phyloP scores from a whole-genome alignment of 2,329 filamentous ascomycete genomes.

The Phialophora macrospora region DNA sequence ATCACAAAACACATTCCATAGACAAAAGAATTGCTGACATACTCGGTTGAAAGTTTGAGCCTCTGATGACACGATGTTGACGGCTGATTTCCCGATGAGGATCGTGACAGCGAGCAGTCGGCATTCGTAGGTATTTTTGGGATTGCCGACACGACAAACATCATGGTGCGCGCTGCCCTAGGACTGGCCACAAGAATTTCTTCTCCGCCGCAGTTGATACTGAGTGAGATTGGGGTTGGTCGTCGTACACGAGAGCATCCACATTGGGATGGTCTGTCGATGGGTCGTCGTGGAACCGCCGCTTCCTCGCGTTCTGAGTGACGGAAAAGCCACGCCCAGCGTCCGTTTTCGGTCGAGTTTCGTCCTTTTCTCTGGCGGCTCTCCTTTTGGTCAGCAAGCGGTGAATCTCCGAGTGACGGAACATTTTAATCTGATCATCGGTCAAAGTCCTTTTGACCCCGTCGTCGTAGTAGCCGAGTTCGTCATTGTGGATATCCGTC shows the following conservation, averaged over 20 bases:
- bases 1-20: conserved; percentile 60
- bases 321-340: conserved; percentile 2
- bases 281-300: conserved; percentile 25
- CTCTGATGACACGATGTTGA: not conserved
- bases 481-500: conserved; percentile 3
- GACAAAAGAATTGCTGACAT: conserved; percentile 25
- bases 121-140: not conserved
- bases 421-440: conserved; percentile 87
- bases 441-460: conserved; percentile 88
- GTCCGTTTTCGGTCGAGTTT: conserved; percentile 21
- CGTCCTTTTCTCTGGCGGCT: conserved; percentile 24
- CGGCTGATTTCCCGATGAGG: not conserved
- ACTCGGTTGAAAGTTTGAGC: not conserved
- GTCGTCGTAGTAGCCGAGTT: conserved; percentile 81
- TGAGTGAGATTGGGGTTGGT: conserved; percentile 18
- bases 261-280: conserved; percentile 7
- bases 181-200: conserved; percentile 36
- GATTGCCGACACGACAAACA: not conserved
- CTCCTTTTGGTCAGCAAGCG: conserved; percentile 63
- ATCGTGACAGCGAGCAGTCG: not conserved
- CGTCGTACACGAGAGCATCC: conserved; percentile 34
- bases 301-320: conserved; percentile 16
- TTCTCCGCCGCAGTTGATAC: conserved; percentile 14
- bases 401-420: conserved; percentile 85
- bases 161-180: conserved; percentile 16